Conservation (phyloP, 2,329 filamentous ascomycete genomes). For the Calonectria montana region DNA sequence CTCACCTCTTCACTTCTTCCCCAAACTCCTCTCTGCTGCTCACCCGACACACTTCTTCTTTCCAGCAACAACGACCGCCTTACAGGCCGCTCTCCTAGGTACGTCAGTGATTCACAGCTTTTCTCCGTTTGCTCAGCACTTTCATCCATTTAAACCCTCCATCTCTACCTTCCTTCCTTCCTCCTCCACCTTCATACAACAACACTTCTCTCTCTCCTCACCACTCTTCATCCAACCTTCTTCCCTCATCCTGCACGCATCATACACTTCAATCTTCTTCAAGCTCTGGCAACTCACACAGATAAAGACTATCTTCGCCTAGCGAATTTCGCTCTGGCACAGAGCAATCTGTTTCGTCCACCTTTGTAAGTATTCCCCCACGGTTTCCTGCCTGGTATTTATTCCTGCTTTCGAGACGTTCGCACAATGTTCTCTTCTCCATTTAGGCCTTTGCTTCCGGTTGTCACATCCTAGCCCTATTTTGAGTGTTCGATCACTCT, state of each 20-base stretch:
- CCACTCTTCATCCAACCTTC: too few species aligned
- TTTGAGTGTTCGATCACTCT: slow-evolving; percentile 9
- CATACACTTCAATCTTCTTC: not conserved
- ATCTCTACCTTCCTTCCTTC: not conserved
- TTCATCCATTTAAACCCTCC: slow-evolving; percentile 17
- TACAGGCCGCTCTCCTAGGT: not conserved
- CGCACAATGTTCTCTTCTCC: not conserved
- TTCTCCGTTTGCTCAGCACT: not conserved
- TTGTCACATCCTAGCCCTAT: slow-evolving; percentile 5
- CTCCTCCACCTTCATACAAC: not conserved
- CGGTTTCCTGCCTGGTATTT: not conserved
- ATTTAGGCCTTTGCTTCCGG: not conserved
- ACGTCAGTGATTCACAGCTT: slow-evolving; percentile 33
- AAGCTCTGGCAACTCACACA: not conserved
- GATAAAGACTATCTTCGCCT: not conserved
- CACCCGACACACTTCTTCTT: not conserved
- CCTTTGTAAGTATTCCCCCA: not conserved
- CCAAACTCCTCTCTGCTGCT: not conserved
- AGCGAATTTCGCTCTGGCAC: not conserved
- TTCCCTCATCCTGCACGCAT: not conserved
- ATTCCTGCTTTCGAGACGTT: not conserved
- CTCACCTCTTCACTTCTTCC: not conserved
- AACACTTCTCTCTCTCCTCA: not conserved
- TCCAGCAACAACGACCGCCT: not conserved
- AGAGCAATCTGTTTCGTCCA: not conserved